These are phyloP conservation scores for Populus pruinosa DNA, from an alignment of 345 rosid species.

Conservation along the genomic window DNA sequence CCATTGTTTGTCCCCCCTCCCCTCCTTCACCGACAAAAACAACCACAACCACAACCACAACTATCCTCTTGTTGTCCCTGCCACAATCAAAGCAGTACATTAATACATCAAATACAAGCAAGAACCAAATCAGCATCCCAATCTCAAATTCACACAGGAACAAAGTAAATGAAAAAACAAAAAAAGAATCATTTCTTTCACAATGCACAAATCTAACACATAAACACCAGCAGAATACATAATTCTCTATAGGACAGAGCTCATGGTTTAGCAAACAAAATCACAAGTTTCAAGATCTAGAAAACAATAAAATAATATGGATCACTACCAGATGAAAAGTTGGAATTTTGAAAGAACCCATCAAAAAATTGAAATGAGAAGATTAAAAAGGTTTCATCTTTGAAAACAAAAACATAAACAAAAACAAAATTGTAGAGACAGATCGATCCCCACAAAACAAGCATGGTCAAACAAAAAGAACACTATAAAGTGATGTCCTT, in stretches of 20 bases:
- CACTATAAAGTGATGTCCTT: background rate
- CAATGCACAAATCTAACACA: background rate
- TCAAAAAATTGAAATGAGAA: background rate
- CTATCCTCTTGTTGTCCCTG: slow-evolving; percentile 9
- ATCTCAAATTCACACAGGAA: background rate
- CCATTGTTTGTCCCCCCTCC: slow-evolving; percentile 40
- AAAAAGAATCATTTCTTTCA: background rate
- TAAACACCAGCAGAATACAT: background rate
- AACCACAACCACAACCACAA: too few relatives aligned
- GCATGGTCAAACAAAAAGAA: too few relatives aligned
- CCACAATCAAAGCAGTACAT: background rate
- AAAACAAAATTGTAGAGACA: background rate
- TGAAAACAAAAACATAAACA: too few relatives aligned
- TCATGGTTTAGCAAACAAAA: background rate
- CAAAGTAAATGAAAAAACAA: background rate
- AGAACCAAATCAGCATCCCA: background rate
- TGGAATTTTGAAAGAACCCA: background rate
- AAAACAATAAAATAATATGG: background rate
- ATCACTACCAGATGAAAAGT: background rate
- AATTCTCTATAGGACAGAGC: background rate
- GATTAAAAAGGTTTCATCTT: background rate
- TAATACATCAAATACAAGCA: background rate
- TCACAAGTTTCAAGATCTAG: background rate
- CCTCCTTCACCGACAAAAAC: background rate
- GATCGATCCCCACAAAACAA: background rate